Base-by-base conservation (phyloP, 2,329 filamentous ascomycete genomes). In the Esteya vermicola region DNA sequence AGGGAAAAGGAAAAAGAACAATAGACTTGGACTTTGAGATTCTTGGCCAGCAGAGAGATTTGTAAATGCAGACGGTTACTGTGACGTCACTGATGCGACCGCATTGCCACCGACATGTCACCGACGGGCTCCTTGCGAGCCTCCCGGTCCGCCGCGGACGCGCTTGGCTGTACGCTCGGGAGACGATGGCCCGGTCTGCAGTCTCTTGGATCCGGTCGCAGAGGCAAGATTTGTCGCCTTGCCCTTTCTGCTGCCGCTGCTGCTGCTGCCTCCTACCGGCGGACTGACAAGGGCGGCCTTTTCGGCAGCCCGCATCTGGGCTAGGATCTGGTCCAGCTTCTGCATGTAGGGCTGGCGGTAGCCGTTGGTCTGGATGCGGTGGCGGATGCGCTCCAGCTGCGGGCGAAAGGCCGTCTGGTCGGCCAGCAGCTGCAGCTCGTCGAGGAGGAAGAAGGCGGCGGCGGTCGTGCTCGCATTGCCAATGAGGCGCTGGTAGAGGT, bases 401-500 rank as follows among this genome's bases (percentile, higher is more conserved):
- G 62, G 52, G 16, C 66, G 47, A 40, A 64, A 65, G 43, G 61
- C 62, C 36, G 55, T 60, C 32, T 65, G 61, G 10, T 66, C 63
- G 2, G 60, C 64, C 2, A 70, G 53, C 19, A 61, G 51, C 14
- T 51, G 52, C 4, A 75, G 57, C 8, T 62, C 57, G 27, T 57
- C 60, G 26, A 71, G 49, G 30, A 68, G 56, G 45, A 73, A 73
- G 47, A 44, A 36, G 19, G 12, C 16, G 4, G 14, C 14, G 9
- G 22, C 30, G 27, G 23, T 16, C 13, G 8, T 4, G 38, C 65
- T 61, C 8, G 49, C 49, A 32, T 63, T 61, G 9, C 68, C 66
- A 1, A 73, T 56, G 21, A 73, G 61, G 14, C 58, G 55, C 32
- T 57, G 50, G 52, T 68, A 74, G 9, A 73, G 57, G 43, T 70